Base-by-base conservation (phyloP, 192 early-diverging fungal species). In the Geranomyces michiganensis region DNA sequence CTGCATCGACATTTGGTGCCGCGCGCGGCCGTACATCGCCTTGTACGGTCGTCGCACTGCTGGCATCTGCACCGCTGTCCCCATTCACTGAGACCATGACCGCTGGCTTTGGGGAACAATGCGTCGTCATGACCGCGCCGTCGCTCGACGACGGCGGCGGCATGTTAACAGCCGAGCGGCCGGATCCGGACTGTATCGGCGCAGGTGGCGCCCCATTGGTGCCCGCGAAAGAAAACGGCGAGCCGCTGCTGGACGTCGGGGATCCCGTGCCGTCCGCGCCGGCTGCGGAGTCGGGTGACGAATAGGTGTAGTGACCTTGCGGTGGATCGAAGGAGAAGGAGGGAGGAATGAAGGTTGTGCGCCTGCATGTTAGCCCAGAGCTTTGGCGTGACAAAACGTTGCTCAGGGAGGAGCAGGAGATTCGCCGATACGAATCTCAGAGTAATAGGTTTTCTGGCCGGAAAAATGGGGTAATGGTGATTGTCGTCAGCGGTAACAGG, bases 1-100 rank as follows among this genome's bases (percentile, higher is more conserved):
- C 58, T 17, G 33, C 17, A 44, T 64, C 62, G 62, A 64, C 14
- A 29, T 64, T 64, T 31, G 62, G 62, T 4, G 62, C 62, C 41
- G 62, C 43, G 21, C 62, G 33, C 1, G 62, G 62, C 41, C 62
- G 33, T 8, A 19, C 58, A 7, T n/a, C 51, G 26, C 15, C 51
- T 15, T 41, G 36, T 7, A 41, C 36, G 5, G 36, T 41, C 36
- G 36, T 3, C 3, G 36, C 36, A 3, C 5, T 41, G 36, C 36
- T 10, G 5, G 36, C 36, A 41, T 41, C 36, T 10, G 10, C 36
- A 41, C 5, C 3, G 36, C 5, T 10, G 10, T 3, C 36, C 10
- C 36, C 36, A 41, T 41, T 10, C 36, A 41, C 10, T 41, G 36
- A 41, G 36, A 3, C 10, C 10, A 41, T 41, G 36, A 41, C 5